Evolutionary conservation across 805 yeast species (phyloP).

Genomic region (Kazachstania africana): DNA sequence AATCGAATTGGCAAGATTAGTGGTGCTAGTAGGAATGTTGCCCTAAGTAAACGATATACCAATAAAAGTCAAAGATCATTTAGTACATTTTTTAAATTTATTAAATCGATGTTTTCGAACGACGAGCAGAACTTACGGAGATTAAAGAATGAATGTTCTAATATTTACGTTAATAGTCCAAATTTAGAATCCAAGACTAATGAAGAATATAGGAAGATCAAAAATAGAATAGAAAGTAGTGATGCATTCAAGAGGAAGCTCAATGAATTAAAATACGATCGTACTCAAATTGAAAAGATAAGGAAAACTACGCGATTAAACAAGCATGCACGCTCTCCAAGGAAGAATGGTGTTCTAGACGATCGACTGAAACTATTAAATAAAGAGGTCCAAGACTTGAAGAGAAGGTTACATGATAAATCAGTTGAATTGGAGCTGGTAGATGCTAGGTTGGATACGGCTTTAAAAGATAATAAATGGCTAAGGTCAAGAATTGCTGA

Average conservation of each 20-base stretch:
- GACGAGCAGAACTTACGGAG: slow-evolving; percentile 12
- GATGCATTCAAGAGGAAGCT: slow-evolving; percentile 21
- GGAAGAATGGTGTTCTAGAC: background rate
- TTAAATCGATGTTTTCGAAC: slow-evolving; percentile 9
- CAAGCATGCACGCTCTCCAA: background rate
- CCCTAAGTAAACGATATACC: background rate
- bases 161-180: slow-evolving; percentile 1
- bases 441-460: background rate
- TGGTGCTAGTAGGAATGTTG: background rate
- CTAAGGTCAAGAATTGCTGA: no score
- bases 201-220: slow-evolving; percentile 4
- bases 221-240: slow-evolving; percentile 17
- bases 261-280: slow-evolving; percentile 20
- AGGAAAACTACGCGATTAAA: slow-evolving; percentile 5
- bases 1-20: background rate
- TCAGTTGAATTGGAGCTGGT: slow-evolving; percentile 1
- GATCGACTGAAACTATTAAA: slow-evolving; percentile 3
- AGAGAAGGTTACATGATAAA: slow-evolving; percentile 2
- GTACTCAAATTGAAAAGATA: slow-evolving; percentile 15
- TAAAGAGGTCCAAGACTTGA: slow-evolving; percentile 3
- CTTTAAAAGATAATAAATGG: background rate
- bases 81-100: background rate
- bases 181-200: background rate
- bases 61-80: background rate
- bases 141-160: slow-evolving; percentile 13